A percentile compares a stretch with the other conserved stretches of the same genome.
These are phyloP conservation scores for Cephalotrichum gorgonifer DNA, from an alignment of 2,329 filamentous ascomycete genomes.

Conservation along the genomic window DNA sequence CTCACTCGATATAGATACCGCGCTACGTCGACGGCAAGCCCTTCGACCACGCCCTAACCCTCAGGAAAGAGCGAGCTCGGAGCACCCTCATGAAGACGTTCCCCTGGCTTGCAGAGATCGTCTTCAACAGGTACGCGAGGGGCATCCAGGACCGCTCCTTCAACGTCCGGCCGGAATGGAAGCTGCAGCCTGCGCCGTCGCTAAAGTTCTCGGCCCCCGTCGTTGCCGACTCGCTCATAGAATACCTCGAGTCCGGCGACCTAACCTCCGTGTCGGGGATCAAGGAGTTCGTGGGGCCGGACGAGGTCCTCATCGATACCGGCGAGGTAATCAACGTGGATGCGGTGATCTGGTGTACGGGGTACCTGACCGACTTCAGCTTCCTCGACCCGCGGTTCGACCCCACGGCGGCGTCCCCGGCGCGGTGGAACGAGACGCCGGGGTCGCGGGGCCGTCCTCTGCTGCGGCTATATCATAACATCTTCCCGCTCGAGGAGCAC, in stretches of 20 bases:
- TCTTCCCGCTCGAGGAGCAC: conserved; percentile 31
- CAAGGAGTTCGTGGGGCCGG: neutral
- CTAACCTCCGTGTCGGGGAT: conserved; percentile 20
- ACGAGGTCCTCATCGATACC: conserved; percentile 12
- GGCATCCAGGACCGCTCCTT: conserved; percentile 14
- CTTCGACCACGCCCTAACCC: conserved; percentile 21
- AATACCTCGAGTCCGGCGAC: conserved; percentile 24
- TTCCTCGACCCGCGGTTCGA: conserved; percentile 16
- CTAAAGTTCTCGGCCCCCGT: conserved; percentile 14
- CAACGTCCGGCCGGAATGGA: conserved; percentile 17
- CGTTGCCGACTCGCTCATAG: conserved; percentile 16
- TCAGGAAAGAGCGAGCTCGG: conserved; percentile 18
- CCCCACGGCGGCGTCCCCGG: conserved; percentile 10
- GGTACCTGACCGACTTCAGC: conserved; percentile 20
- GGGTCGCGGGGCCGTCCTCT: conserved; percentile 16
- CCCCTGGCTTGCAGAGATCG: conserved; percentile 11
- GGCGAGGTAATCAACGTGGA: conserved; percentile 17
- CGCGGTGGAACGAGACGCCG: neutral
- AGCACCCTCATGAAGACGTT: conserved; percentile 16
- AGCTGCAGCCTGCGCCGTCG: conserved; percentile 14
- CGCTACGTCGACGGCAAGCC: conserved; percentile 22
- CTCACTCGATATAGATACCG: conserved; percentile 17
- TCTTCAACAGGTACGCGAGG: conserved; percentile 6
- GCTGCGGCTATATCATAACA: conserved; percentile 28
- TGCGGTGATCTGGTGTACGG: conserved; percentile 22